Evolutionary conservation across 768 basidiomycete species (phyloP).

Genomic region (Xanthoconium purpureum): DNA sequence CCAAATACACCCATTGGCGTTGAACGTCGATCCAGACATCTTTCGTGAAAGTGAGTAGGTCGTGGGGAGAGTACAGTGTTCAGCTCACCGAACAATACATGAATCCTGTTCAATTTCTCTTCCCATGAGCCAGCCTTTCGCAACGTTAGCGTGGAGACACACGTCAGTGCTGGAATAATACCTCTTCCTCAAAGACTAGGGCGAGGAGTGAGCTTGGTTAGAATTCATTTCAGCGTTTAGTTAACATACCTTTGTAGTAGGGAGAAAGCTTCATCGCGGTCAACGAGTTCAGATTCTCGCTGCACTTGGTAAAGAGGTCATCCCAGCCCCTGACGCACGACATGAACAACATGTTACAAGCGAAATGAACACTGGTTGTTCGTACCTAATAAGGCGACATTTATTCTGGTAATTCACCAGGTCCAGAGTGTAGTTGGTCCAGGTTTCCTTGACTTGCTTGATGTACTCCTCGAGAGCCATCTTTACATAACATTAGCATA

Average conservation of each 20-base stretch:
- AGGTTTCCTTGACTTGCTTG: slow-evolving; percentile 93
- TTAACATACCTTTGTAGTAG: slow-evolving; percentile 83
- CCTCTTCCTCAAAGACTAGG: slow-evolving; percentile 86
- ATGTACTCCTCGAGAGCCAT: slow-evolving; percentile 96
- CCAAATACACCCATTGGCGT: slow-evolving; percentile 98
- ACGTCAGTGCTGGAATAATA: slow-evolving; percentile 23
- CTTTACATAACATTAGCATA: slow-evolving; percentile 39
- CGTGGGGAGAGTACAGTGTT: neutral
- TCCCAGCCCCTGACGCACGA: slow-evolving; percentile 78
- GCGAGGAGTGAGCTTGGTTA: slow-evolving; percentile 1
- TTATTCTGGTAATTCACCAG: slow-evolving; percentile 99
- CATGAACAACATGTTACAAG: slow-evolving; percentile 3
- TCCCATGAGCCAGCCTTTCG: slow-evolving; percentile 85
- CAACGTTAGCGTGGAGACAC: slow-evolving; percentile 6
- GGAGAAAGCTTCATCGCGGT: slow-evolving; percentile 97
- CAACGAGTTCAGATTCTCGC: slow-evolving; percentile 94
- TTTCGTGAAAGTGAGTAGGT: slow-evolving; percentile 29
- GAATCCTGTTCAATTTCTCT: slow-evolving; percentile 93
- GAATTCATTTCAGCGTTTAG: neutral
- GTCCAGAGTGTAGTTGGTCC: slow-evolving; percentile 94
- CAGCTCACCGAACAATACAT: slow-evolving; percentile 84
- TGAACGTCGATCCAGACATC: slow-evolving; percentile 99
- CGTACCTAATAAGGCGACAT: slow-evolving; percentile 87
- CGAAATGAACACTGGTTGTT: neutral
- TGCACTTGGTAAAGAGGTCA: slow-evolving; percentile 93